A percentile compares a stretch with the other conserved stretches of the same genome.
These are phyloP conservation scores for Brassica incana DNA, from an alignment of 345 rosid genomes.

Conservation along the genomic window DNA sequence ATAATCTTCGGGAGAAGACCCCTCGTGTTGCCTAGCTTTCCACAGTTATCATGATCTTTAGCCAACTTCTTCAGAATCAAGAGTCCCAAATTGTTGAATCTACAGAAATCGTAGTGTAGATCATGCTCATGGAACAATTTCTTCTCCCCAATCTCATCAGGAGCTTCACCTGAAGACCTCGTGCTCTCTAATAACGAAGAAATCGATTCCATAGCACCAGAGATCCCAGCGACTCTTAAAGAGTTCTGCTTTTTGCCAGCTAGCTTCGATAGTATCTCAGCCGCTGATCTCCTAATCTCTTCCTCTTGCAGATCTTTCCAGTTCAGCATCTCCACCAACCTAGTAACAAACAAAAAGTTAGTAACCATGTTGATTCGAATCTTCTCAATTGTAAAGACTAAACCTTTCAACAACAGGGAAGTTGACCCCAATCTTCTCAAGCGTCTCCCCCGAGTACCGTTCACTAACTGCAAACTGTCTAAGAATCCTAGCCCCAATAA, in stretches of 20 bases:
- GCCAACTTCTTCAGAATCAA: conserved; percentile 76
- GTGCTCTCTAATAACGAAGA: conserved; percentile 70
- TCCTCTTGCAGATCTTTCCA: conserved; percentile 91
- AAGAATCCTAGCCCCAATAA: conserved; percentile 63
- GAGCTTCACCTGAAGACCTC: conserved; percentile 46
- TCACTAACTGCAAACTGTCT: conserved; percentile 50
- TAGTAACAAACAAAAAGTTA: neutral
- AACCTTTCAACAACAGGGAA: conserved; percentile 56
- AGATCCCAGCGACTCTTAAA: conserved; percentile 75
- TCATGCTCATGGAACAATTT: conserved; percentile 43
- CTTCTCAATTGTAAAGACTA: neutral
- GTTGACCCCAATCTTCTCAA: conserved; percentile 75
- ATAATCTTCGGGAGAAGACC: conserved; percentile 84
- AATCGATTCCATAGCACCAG: conserved; percentile 94
- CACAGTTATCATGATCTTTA: conserved; percentile 84
- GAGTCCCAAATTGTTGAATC: conserved; percentile 79
- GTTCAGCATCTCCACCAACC: conserved; percentile 85
- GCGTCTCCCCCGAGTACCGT: conserved; percentile 66
- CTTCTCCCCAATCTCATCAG: conserved; percentile 80
- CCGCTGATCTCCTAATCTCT: conserved; percentile 74
- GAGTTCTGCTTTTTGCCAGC: conserved; percentile 81
- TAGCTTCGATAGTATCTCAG: conserved; percentile 67
- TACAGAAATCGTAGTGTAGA: conserved; percentile 64
- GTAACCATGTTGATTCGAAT: neutral
- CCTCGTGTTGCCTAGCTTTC: conserved; percentile 87